Conservation (phyloP, 306 rosid species). For the Hippophae gyantsensis region DNA sequence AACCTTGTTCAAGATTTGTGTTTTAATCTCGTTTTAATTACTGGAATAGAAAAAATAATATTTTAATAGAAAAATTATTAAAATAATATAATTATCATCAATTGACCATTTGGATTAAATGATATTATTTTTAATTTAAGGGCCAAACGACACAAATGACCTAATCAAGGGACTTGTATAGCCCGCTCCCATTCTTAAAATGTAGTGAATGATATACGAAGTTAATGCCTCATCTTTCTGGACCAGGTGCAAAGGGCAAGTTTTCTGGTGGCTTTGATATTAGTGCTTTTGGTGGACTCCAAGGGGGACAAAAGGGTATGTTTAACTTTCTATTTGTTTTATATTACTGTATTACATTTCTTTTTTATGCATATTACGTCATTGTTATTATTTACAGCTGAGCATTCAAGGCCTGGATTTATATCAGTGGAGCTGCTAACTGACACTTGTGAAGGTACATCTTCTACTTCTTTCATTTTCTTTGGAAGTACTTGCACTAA, state of each 20-base stretch:
- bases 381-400: constrained; percentile 23
- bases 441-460: constrained; percentile 64
- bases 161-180: too few relatives aligned
- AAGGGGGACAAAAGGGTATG: constrained; percentile 46
- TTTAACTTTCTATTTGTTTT: constrained; percentile 2
- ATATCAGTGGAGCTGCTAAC: constrained; percentile 63
- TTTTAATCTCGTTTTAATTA: too few relatives aligned
- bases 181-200: not conserved
- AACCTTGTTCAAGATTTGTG: too few relatives aligned
- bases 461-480: not conserved
- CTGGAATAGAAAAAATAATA: too few relatives aligned
- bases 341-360: not conserved
- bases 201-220: constrained; percentile 6
- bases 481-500: not conserved
- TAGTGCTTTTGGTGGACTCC: constrained; percentile 55
- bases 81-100: too few relatives aligned
- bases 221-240: constrained; percentile 13
- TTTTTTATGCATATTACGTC: constrained; percentile 7
- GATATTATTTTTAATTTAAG: too few relatives aligned
- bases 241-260: constrained; percentile 70
- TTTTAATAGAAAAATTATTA: too few relatives aligned
- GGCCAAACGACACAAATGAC: too few relatives aligned
- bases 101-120: too few relatives aligned
- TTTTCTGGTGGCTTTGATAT: constrained; percentile 99
- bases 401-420: constrained; percentile 47